Base-by-base conservation (phyloP, 768 basidiomycete genomes). In the Phaeotremella skinneri region DNA sequence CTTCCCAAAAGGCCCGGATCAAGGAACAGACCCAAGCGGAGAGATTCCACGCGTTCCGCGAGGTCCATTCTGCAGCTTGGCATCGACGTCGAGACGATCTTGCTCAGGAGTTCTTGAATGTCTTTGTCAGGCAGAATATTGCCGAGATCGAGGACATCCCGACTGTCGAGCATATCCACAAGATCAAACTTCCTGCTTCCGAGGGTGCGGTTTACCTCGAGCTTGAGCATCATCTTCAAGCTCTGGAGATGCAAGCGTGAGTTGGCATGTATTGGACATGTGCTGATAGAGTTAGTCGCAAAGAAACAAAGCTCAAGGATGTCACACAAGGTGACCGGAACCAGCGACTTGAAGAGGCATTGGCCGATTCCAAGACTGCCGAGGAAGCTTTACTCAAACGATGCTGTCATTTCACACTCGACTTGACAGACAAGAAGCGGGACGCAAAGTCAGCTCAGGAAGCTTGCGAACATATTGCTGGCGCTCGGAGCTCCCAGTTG, bases 81-180 rank as follows among this genome's bases (percentile, higher is more conserved):
- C 92, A 96, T 70, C 85, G 85, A 0, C 87, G 90, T 68, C 87
- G 93, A 17, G 86, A 91, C 72, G 79, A 83, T 54, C 76, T 91
- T 13, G 93, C 90, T 2, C 93, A 96, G 72, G 76, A 78, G 25
- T 74, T 74, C 72, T 55, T 76, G 53, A 64, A 58, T 66, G 62
- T 61, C 41, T 78, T 76, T 66, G 76, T 76, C 17, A 67, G 78
- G 34, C 76, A 96, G 87, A 96, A 96, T 69, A 85, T 93, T 51
- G 91, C 93, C 7, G 93, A 97, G 78, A 97, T 96, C 56, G 91
- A 92, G 60, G 93, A 97, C 78, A 97, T 97, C 56, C 88, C 88
- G 1, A 90, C 85, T 79, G 82, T 82, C 0, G 82, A 81, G 59
- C 80, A 87, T 56, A 78, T 85, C 27, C 81, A 85, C 64, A 79